These are phyloP conservation scores for Komagataella mondaviorum DNA, from an alignment of 805 yeast species.

Conservation along the genomic window DNA sequence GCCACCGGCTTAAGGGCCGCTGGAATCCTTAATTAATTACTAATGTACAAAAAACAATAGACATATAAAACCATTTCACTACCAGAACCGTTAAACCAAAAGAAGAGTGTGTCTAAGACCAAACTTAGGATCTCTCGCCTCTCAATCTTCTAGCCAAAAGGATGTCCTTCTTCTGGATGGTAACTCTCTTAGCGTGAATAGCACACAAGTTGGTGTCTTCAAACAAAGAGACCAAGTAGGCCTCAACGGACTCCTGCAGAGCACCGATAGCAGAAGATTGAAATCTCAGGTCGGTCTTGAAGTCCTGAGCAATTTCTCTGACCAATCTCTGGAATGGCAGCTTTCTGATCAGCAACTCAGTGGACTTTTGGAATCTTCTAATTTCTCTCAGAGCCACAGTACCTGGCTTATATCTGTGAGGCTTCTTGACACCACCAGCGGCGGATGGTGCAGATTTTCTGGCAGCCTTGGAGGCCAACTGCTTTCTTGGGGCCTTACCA, in stretches of 20 bases:
- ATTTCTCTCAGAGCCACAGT: slow-evolving; percentile 94
- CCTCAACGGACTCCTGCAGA: slow-evolving; percentile 96
- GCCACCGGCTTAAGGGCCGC: slow-evolving; percentile 66
- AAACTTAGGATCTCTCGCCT: slow-evolving; percentile 76
- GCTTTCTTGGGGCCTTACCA: slow-evolving; percentile 95
- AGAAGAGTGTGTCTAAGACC: not conserved
- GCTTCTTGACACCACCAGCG: slow-evolving; percentile 80
- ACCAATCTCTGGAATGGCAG: slow-evolving; percentile 96
- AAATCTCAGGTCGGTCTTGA: slow-evolving; percentile 88
- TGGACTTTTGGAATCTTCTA: slow-evolving; percentile 93
- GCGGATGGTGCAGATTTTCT: slow-evolving; percentile 88
- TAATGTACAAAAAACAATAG: not conserved
- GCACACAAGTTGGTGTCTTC: slow-evolving; percentile 99
- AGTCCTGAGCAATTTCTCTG: slow-evolving; percentile 90
- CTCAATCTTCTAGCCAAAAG: slow-evolving; percentile 96
- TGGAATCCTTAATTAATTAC: not conserved
- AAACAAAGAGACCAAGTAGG: slow-evolving; percentile 88
- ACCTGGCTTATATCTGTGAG: slow-evolving; percentile 96
- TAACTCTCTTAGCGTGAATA: slow-evolving; percentile 97
- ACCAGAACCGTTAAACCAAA: not conserved
- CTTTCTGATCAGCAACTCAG: slow-evolving; percentile 90
- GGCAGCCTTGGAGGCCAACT: slow-evolving; percentile 84
- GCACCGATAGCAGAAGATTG: slow-evolving; percentile 97
- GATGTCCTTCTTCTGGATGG: slow-evolving; percentile 96
- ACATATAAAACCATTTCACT: not conserved